Percentiles rank a stretch among this genome's conserved stretches.
phyloP scores from a whole-genome alignment of 2,329 filamentous ascomycete species.

The Exophiala alcalophila region DNA sequence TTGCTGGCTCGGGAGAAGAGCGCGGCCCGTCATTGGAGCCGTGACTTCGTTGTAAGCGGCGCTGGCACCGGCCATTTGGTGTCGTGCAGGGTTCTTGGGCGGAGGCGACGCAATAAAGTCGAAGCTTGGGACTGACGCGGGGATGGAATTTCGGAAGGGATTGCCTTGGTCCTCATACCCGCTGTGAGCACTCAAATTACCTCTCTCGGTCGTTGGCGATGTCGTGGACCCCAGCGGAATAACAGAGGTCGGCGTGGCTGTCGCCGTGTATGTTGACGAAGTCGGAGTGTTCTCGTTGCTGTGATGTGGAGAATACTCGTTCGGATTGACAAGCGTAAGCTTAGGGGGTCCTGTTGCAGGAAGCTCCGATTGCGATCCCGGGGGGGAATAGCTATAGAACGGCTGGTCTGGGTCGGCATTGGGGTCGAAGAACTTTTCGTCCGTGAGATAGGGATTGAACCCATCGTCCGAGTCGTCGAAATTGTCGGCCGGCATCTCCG shows the following conservation, averaged over 20 bases:
- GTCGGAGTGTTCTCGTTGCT: constrained; percentile 30
- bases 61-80: constrained; percentile 18
- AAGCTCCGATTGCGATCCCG: constrained; percentile 16
- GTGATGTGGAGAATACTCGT: constrained; percentile 21
- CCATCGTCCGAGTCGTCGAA: constrained; percentile 18
- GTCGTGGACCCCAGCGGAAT: constrained; percentile 11
- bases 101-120: constrained; percentile 21
- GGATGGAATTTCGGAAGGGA: constrained; percentile 29
- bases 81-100: constrained; percentile 12
- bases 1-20: constrained; percentile 36
- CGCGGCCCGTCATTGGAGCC: constrained; percentile 28
- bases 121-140: constrained; percentile 27
- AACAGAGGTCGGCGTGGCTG: constrained; percentile 29
- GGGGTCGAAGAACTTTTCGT: constrained; percentile 31
- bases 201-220: constrained; percentile 8
- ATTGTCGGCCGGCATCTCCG: constrained; percentile 25
- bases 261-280: constrained; percentile 25
- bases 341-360: constrained; percentile 19
- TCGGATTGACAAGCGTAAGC: constrained; percentile 30
- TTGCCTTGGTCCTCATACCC: constrained; percentile 30
- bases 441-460: constrained; percentile 25
- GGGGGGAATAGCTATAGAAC: constrained; percentile 21
- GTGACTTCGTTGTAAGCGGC: constrained; percentile 21
- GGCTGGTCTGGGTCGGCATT: constrained; percentile 24
- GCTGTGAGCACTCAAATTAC: constrained; percentile 17